Base-by-base conservation (phyloP, 495 filamentous ascomycete genomes). In the Penicillium steckii region DNA sequence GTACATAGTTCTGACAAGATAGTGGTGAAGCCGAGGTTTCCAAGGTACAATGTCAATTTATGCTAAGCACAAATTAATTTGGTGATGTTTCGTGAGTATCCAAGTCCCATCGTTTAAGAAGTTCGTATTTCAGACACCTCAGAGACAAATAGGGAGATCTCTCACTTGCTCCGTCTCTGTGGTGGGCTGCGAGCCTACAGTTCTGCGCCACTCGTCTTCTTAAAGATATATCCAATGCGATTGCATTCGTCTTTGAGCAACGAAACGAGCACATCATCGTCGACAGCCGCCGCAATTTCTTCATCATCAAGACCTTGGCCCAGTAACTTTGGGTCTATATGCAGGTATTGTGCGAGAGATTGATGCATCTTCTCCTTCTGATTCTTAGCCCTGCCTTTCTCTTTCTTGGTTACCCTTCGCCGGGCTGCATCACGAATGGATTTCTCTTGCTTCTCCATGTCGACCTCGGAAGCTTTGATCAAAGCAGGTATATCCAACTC, bases 191-290 rank as follows among this genome's bases (percentile, higher is more conserved):
- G 48, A 30, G 37, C 44, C 45, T 60, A 61, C 13, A 67, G 52
- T 24, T 68, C 64, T 2, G 64, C 60, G 29, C 48, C 55, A 41
- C 56, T 69, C 2, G 70, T 75, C 62, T 89, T 91, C 45, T 84
- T 81, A 62, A 91, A 88, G 9, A 90, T 72, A 66, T 82, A 91
- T 6, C 78, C 76, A 41, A 91, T 68, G 22, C 77, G 65, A 52
- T 80, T 80, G 49, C 74, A 82, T 46, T 82, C 74, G 51, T 88
- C 85, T 43, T 72, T 78, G 18, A 91, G 62, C 26, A 87, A 65
- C 13, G 76, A 71, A 5, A 83, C 68, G 18, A 91, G 68, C 0
- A 87, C 76, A 50, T 83, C 75, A 59, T 91, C 88, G 52, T 84
- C 80, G 42, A 80, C 63, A 35, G 69, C 69, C 30, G 57, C 54